Percentiles rank a stretch among this genome's conserved stretches.
These are phyloP conservation scores for Verruconis gallopava DNA, from an alignment of 2,329 filamentous ascomycete species.

Conservation along the genomic window DNA sequence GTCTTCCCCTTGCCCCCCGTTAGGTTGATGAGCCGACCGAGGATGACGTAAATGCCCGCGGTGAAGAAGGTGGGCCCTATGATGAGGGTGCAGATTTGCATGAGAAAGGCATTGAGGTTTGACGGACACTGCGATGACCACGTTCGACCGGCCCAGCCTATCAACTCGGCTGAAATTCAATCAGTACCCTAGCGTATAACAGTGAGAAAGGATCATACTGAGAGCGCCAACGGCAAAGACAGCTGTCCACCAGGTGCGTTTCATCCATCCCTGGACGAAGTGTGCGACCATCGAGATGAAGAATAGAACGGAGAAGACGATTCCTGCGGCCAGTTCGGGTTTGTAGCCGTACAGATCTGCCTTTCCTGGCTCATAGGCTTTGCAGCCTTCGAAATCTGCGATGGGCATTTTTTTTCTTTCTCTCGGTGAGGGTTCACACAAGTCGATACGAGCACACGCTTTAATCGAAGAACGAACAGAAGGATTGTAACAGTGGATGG, in stretches of 20 bases:
- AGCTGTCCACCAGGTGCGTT: background rate
- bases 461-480: background rate
- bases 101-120: conserved; percentile 35
- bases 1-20: conserved; percentile 27
- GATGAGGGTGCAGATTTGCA: conserved; percentile 37
- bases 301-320: conserved; percentile 1
- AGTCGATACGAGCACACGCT: background rate
- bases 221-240: conserved; percentile 12
- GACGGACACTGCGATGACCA: conserved; percentile 39
- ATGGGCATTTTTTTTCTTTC: too few relatives aligned
- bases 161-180: conserved; percentile 25
- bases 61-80: conserved; percentile 38
- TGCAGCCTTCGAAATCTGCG: background rate
- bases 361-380: background rate
- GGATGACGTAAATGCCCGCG: conserved; percentile 37
- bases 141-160: conserved; percentile 37
- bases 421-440: too few relatives aligned
- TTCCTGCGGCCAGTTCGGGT: background rate
- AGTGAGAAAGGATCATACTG: conserved; percentile 6
- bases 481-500: background rate
- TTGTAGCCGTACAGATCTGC: conserved; percentile 1
- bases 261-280: background rate
- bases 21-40: conserved; percentile 34
- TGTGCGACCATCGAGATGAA: background rate
- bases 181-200: background rate